Conservation (phyloP, 257 asterid species). For the Sherardia arvensis region DNA sequence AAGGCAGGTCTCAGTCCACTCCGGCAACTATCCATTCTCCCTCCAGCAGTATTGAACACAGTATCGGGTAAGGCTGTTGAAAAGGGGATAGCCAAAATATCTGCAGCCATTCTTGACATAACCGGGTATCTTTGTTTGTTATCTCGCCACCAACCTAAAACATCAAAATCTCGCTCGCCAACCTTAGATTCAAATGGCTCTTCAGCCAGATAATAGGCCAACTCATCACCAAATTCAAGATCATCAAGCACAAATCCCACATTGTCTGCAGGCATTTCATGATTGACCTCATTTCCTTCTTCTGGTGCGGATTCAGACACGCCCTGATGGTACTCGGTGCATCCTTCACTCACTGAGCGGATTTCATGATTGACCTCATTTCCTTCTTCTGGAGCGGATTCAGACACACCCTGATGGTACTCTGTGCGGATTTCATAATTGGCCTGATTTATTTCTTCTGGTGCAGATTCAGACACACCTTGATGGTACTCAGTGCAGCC, state of each 20-base stretch:
- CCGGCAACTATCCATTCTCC: slow-evolving; percentile 31
- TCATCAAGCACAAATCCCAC: too few relatives aligned
- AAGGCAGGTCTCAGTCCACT: slow-evolving; percentile 43
- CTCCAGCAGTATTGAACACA: slow-evolving; percentile 43
- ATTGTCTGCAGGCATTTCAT: too few relatives aligned
- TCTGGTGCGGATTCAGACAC: slow-evolving; percentile 7
- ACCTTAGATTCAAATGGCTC: slow-evolving; percentile 16
- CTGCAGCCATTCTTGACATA: slow-evolving; percentile 64
- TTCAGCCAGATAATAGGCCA: slow-evolving; percentile 59
- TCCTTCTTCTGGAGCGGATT: slow-evolving; percentile 6
- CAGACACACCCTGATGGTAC: background rate
- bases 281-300: background rate
- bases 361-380: slow-evolving; percentile 9
- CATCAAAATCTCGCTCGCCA: slow-evolving; percentile 66
- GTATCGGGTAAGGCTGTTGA: slow-evolving; percentile 41
- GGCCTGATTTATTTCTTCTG: slow-evolving; percentile 8
- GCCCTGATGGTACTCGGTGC: too few relatives aligned
- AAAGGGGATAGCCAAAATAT: slow-evolving; percentile 63
- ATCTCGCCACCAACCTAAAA: slow-evolving; percentile 77
- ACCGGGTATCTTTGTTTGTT: slow-evolving; percentile 48
- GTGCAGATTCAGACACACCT: background rate
- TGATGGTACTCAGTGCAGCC: background rate
- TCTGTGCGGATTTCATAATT: background rate
- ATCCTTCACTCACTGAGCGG: too few relatives aligned
- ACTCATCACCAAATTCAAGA: slow-evolving; percentile 16